A percentile compares a stretch with the other conserved stretches of the same genome.
phyloP scores from a whole-genome alignment of 2,329 filamentous ascomycete species.

The Pseudogymnoascus sp. region DNA sequence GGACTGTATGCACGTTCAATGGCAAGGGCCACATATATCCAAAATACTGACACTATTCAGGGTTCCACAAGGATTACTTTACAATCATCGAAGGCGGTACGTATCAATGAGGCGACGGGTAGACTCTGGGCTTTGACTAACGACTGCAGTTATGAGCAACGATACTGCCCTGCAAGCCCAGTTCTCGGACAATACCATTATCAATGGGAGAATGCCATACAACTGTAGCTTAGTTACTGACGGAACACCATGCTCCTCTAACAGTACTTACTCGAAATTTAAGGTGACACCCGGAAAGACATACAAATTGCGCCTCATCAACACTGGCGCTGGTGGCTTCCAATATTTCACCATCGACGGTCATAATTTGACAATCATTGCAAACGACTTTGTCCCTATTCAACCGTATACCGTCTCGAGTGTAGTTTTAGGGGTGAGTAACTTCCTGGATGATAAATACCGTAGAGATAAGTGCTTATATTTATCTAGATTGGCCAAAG shows the following conservation, averaged over 20 bases:
- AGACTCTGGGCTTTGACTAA: slow-evolving; percentile 33
- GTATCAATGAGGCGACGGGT: slow-evolving; percentile 22
- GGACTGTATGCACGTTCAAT: background rate
- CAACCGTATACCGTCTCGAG: slow-evolving; percentile 36
- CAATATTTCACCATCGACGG: slow-evolving; percentile 44
- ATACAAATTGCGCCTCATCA: slow-evolving; percentile 43
- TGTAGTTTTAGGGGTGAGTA: background rate
- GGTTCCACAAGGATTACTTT: slow-evolving; percentile 36
- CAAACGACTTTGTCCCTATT: slow-evolving; percentile 58
- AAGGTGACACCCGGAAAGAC: slow-evolving; percentile 34
- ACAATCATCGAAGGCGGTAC: slow-evolving; percentile 40
- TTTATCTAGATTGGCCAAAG: slow-evolving; percentile 53
- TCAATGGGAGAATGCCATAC: slow-evolving; percentile 29
- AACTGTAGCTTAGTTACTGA: slow-evolving; percentile 12
- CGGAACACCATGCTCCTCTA: background rate
- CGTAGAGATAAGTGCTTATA: slow-evolving; percentile 36
- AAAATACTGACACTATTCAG: background rate
- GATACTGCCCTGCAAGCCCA: slow-evolving; percentile 13
- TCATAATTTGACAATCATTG: slow-evolving; percentile 52
- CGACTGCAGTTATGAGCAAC: slow-evolving; percentile 22
- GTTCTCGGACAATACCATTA: slow-evolving; percentile 16
- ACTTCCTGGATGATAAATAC: background rate
- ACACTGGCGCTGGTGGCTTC: slow-evolving; percentile 36
- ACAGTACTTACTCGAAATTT: slow-evolving; percentile 13
- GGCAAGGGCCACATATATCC: background rate